Evolutionary conservation across 2,329 filamentous ascomycete genomes (phyloP), one percentile per base, ranked within the genome.

Genomic region (Neoascochyta sp.): DNA sequence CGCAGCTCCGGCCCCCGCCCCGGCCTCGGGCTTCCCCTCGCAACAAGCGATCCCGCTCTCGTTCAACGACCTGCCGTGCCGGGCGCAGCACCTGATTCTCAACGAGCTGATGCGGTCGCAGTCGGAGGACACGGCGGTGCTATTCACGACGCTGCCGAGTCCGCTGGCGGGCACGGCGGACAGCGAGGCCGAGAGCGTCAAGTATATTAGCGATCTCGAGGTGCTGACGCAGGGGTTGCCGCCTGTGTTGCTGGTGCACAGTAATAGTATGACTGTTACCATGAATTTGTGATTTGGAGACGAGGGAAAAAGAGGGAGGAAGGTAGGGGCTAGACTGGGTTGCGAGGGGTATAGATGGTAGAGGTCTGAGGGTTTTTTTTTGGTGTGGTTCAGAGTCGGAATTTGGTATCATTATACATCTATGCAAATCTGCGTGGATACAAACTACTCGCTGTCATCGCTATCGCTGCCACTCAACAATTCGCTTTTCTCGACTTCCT

Each of bases 211-310:
- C 27, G 83, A 88, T 60, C 69, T 90, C 37, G 84, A 92, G 60
- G 76, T 92, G 2, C 64, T 94, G 35, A 90, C 83, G 59, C 76
- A 82, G 50, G 82, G 77, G 8, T 65, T 90, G 39, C 86, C 86
- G 16, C 86, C 87, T 1, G 78, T 80, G 24, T 60, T 93, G 50
- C 67, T 94, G 59, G 83, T 94, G 21, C 75, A 93, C 63, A 88
- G 83, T 62, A 93, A 93, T 62, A 87, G 81, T 52, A 88, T 93
- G 83, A 93, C 86, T 10, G 86, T 93, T 25, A 93, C 83, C 5
- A 83, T 84, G 52, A 84, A 80, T 57, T 62, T 86, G 39, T 86
- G 49, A 55, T 24, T 24, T 23, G 16, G 21, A 29, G 24, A 30
- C 3, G 22, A 11, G 22, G 13, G 20, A 11, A 10, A 20, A 6